phyloP scores from a whole-genome alignment of 306 rosid species.

The Crotalaria pallida region DNA sequence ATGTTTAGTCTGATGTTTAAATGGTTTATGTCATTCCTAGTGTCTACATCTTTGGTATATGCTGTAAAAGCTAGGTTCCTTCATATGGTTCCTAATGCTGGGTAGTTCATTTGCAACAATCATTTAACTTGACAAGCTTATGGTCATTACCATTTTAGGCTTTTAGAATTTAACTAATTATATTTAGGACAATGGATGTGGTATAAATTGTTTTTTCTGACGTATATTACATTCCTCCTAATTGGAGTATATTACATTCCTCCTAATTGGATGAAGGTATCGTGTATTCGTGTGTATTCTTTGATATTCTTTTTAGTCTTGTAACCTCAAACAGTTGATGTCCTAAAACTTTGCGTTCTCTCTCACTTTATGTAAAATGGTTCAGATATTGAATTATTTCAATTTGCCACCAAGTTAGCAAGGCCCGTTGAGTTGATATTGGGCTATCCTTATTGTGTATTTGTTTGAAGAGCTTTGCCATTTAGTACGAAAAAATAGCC shows the following conservation, averaged over 20 bases:
- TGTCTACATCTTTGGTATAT: constrained; percentile 15
- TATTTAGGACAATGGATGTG: neutral
- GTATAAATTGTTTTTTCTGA: neutral
- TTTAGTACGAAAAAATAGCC: too few species aligned
- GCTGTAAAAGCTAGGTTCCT: constrained; percentile 11
- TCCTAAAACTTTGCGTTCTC: neutral
- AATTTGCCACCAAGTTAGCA: constrained; percentile 2
- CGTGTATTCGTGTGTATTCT: neutral
- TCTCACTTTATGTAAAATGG: neutral
- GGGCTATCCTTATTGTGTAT: constrained; percentile 4
- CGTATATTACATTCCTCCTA: too few species aligned
- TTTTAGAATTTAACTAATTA: constrained; percentile 11
- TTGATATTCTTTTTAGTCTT: neutral
- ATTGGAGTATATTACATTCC: neutral
- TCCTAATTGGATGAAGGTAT: constrained; percentile 10
- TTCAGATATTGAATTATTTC: constrained; percentile 3
- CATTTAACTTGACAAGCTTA: neutral
- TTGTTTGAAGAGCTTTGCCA: too few species aligned
- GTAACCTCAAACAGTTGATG: neutral
- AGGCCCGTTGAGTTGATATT: neutral
- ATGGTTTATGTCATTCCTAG: neutral
- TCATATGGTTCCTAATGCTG: neutral
- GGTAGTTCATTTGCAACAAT: constrained; percentile 4
- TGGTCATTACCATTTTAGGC: neutral
- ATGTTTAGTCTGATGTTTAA: neutral